phyloP scores from a whole-genome alignment of 352 stramenopile genomes.

The Globisporangium emineosum region DNA sequence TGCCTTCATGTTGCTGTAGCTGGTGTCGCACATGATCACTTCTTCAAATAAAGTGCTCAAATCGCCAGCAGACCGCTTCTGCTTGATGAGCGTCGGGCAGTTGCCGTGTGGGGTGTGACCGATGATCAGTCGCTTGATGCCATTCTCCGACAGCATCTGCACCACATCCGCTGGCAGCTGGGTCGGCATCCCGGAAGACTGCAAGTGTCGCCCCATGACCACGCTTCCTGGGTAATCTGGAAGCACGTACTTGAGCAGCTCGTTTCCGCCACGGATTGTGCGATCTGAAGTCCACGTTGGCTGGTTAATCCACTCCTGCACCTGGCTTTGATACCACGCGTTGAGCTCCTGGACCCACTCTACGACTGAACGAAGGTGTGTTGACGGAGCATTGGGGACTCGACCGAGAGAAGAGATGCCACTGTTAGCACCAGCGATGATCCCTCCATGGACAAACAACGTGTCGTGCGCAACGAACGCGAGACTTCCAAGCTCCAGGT shows the following conservation, averaged over 20 bases:
- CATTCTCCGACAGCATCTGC: slow-evolving; percentile 53
- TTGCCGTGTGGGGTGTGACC: slow-evolving; percentile 92
- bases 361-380: slow-evolving; percentile 29
- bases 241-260: slow-evolving; percentile 71
- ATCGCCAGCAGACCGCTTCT: slow-evolving; percentile 23
- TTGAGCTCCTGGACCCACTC: slow-evolving; percentile 81
- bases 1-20: slow-evolving; percentile 79
- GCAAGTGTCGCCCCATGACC: slow-evolving; percentile 69
- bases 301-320: slow-evolving; percentile 76
- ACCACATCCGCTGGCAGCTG: slow-evolving; percentile 40
- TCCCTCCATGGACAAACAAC: slow-evolving; percentile 92
- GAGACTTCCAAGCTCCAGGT: slow-evolving; percentile 76
- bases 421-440: slow-evolving; percentile 52
- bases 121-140: slow-evolving; percentile 86
- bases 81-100: slow-evolving; percentile 84
- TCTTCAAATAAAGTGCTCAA: slow-evolving; percentile 44
- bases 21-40: slow-evolving; percentile 92
- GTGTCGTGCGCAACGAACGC: slow-evolving; percentile 80
- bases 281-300: slow-evolving; percentile 72
- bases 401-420: slow-evolving; percentile 58
- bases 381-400: slow-evolving; percentile 51
- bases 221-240: slow-evolving; percentile 58
- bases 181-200: slow-evolving; percentile 76
- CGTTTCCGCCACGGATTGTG: slow-evolving; percentile 50
- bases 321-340: slow-evolving; percentile 66